phyloP scores from a whole-genome alignment of 2,329 filamentous ascomycete genomes.

The Calonectria multiphialidica region DNA sequence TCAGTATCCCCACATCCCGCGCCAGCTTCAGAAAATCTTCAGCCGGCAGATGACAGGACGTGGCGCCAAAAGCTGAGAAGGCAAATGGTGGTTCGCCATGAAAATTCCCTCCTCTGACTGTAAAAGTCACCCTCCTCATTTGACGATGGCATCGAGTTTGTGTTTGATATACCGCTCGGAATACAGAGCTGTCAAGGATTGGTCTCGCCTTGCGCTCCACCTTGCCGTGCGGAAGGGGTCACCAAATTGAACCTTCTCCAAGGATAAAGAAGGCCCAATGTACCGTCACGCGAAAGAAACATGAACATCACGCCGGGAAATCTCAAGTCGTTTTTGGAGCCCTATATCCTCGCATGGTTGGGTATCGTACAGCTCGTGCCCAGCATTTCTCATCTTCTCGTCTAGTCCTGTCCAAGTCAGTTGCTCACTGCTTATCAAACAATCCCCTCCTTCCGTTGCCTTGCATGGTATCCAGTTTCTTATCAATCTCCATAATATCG shows the following conservation, averaged over 20 bases:
- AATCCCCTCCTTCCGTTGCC: slow-evolving; percentile 61
- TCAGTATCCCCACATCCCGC: slow-evolving; percentile 44
- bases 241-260: slow-evolving; percentile 10
- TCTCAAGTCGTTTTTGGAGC: slow-evolving; percentile 12
- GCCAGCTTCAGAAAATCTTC: slow-evolving; percentile 29
- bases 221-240: slow-evolving; percentile 72
- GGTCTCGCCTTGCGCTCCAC: slow-evolving; percentile 82
- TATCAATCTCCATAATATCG: slow-evolving; percentile 75
- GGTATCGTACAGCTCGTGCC: slow-evolving; percentile 55
- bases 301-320: slow-evolving; percentile 10
- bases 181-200: slow-evolving; percentile 82
- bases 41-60: slow-evolving; percentile 53
- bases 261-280: not conserved
- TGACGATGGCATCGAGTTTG: slow-evolving; percentile 40
- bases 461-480: slow-evolving; percentile 68
- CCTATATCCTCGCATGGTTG: slow-evolving; percentile 37
- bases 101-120: slow-evolving; percentile 27
- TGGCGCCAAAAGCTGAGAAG: slow-evolving; percentile 48
- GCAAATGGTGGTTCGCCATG: slow-evolving; percentile 55
- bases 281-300: slow-evolving; percentile 8
- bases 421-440: slow-evolving; percentile 57
- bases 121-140: slow-evolving; percentile 42
- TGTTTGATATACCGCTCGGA: slow-evolving; percentile 76
- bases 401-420: slow-evolving; percentile 40
- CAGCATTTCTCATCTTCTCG: slow-evolving; percentile 33